Base-by-base conservation (phyloP, 2,329 filamentous ascomycete species). In the Xylariaceae sp. region DNA sequence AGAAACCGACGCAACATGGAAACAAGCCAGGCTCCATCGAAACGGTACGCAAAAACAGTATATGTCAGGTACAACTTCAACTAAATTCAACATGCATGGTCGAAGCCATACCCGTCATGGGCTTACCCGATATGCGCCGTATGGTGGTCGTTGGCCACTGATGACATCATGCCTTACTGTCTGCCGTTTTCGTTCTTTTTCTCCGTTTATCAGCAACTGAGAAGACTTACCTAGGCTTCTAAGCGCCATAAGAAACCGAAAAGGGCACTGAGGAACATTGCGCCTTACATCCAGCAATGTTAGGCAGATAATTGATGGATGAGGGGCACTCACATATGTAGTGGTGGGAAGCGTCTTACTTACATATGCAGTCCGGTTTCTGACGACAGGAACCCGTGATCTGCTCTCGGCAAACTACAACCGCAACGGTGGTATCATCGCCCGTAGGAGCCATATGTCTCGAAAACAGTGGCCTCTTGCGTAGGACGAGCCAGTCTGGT, bases 301-400 rank as follows among this genome's bases (percentile, higher is more conserved):
- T n/a, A n/a, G n/a, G 10, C 26, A 42, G 33, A 35, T 26, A 23
- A 39, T 16, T 15, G 11, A 39, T 15, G 29, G 20, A 26, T 18
- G n/a, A 27, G 11, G 15, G 40, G 18, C 4, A 21, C 50, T 5
- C 29, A 26, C 26, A 15, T n/a, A 24, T 29, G 23, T 30, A 29
- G 24, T 44, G 44, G 57, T 52, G 47, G 43, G 47, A 47, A 60
- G 37, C 39, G 33, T 58, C 57, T 60, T 46, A 60, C 55, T 46
- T 59, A 54, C 53, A 50, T 35, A 54, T 52, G 37, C 40, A 50
- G 21, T 44, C 41, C 21, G 29, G 24, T 20, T 33, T 26, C 16
- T n/a, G 27, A 18, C 41, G 16, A 35, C 33, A 39, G 42, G 18
- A 36, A 35, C 33, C 15, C 9, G 23, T 32, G 13, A 26, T 20